Conservation (phyloP, 2,329 filamentous ascomycete genomes). For the Macrophomina tecta region DNA sequence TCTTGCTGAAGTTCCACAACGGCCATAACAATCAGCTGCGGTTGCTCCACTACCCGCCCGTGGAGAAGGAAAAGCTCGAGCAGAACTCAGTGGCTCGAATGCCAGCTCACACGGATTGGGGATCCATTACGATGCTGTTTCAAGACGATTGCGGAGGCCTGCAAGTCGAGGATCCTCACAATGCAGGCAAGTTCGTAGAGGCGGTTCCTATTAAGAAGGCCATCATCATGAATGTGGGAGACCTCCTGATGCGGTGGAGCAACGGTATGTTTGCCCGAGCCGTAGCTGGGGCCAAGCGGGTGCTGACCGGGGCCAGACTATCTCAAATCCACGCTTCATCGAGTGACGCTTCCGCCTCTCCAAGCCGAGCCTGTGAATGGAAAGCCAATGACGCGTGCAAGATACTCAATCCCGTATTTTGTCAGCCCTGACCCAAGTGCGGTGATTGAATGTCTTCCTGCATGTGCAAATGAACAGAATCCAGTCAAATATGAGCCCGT, state of each 20-base stretch:
- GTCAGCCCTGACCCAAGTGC: slow-evolving; percentile 57
- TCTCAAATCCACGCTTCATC: slow-evolving; percentile 26
- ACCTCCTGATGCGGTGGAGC: slow-evolving; percentile 28
- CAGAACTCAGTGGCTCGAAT: slow-evolving; percentile 55
- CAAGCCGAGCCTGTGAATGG: slow-evolving; percentile 33
- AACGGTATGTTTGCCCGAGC: slow-evolving; percentile 5
- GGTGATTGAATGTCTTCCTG: slow-evolving; percentile 50
- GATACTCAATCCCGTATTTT: slow-evolving; percentile 68
- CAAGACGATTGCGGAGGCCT: slow-evolving; percentile 64
- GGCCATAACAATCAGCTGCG: slow-evolving; percentile 65
- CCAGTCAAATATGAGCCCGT: slow-evolving; percentile 27
- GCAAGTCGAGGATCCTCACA: slow-evolving; percentile 44
- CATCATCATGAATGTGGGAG: slow-evolving; percentile 26
- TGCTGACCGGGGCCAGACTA: background rate
- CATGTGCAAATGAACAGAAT: slow-evolving; percentile 11
- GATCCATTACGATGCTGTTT: slow-evolving; percentile 48
- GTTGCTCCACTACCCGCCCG: slow-evolving; percentile 64
- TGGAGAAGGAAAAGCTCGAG: slow-evolving; percentile 52
- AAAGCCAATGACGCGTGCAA: slow-evolving; percentile 53
- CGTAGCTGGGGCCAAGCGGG: background rate
- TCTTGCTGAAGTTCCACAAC: slow-evolving; percentile 58
- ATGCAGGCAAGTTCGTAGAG: slow-evolving; percentile 13
- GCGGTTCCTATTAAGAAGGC: slow-evolving; percentile 19
- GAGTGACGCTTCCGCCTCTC: slow-evolving; percentile 19
- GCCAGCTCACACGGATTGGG: slow-evolving; percentile 61